Evolutionary conservation across 805 yeast genomes (phyloP), one percentile per base, ranked within the genome.

Genomic region (Maudiozyma serrabonitensis): DNA sequence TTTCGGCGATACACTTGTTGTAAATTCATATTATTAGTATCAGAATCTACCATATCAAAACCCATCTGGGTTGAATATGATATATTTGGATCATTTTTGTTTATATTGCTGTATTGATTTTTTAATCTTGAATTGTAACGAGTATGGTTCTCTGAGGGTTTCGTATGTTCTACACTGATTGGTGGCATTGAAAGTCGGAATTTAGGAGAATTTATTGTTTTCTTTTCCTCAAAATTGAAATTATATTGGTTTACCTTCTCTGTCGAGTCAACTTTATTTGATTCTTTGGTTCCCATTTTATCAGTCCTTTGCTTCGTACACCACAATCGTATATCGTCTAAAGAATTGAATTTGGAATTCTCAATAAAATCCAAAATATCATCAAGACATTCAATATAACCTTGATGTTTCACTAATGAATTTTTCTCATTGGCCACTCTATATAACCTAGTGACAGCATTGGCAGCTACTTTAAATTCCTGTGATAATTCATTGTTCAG

Each of bases 401-500:
- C 90, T 51, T 72, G 74, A 49, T 78, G 76, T 42, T 73, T 73
- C 26, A 75, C 60, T 28, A 81, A 58, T 4, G 77, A 67, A 42
- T 69, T 74, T 45, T 80, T 73, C 45, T 75, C 74, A 53, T 77
- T 80, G 8, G 87, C 77, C 5, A 81, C 63, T 42, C 87, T 66
- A 56, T 84, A 84, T 28, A 84, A 68, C 13, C 82, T 75, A 15
- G 89, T 83, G 28, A 84, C 87, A 7, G 86, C 76, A 53, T 81
- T 77, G 44, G 90, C 90, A 25, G 89, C 89, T 49, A 72, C 73
- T 62, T 81, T 82, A 68, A 84, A 84, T 56, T 82, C 85, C 42
- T 71, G 71, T 0, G 82, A 73, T 28, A 84, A 69, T 43, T 82
- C 84, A 41, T 65, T 68, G 51, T 74, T 76, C 43, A 81, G 66